Conservation (phyloP, 306 rosid species). For the Gleditsia sinensis region DNA sequence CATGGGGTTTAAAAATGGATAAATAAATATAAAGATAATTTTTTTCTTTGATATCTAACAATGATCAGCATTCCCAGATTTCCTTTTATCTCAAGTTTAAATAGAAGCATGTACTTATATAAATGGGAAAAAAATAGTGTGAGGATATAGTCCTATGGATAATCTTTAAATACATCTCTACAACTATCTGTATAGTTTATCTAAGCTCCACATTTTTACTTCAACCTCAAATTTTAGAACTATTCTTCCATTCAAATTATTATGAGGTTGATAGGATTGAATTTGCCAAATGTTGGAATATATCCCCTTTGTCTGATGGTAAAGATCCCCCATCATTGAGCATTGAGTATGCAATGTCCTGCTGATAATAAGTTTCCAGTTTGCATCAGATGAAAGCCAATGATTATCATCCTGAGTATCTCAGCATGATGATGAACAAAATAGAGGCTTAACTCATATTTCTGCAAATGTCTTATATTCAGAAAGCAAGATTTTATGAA, state of each 20-base stretch:
- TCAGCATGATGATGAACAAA: background rate
- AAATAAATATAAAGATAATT: background rate
- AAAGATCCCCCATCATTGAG: background rate
- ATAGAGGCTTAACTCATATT: background rate
- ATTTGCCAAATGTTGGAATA: background rate
- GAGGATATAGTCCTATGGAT: background rate
- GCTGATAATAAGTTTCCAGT: slow-evolving; percentile 11
- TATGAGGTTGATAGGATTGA: background rate
- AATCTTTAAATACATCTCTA: background rate
- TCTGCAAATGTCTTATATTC: background rate
- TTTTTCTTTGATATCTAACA: background rate
- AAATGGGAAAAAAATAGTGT: background rate
- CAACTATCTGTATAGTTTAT: slow-evolving; percentile 15
- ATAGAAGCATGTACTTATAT: background rate
- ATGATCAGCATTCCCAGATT: background rate
- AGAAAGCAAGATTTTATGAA: background rate
- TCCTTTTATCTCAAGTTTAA: slow-evolving; percentile 1
- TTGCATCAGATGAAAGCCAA: background rate
- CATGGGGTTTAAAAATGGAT: background rate
- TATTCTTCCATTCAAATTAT: background rate
- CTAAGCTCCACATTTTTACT: slow-evolving; percentile 9
- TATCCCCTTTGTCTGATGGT: background rate
- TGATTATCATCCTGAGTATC: background rate
- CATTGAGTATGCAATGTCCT: slow-evolving; percentile 6
- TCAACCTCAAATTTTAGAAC: background rate